phyloP scores from a whole-genome alignment of 140 eudicot genomes.

The Oenanthe javanica region DNA sequence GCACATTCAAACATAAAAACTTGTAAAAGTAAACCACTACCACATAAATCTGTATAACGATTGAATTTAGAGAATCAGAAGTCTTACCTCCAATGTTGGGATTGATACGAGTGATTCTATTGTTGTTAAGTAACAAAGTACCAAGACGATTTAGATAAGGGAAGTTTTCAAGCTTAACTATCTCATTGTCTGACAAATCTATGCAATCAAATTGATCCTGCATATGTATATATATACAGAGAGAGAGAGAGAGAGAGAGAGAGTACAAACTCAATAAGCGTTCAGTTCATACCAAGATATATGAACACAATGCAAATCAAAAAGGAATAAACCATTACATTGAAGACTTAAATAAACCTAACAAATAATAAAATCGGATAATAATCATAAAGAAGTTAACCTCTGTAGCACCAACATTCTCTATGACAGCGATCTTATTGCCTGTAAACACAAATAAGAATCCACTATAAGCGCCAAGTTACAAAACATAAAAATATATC shows the following conservation, averaged over 20 bases:
- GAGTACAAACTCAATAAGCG: conserved; percentile 32
- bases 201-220: conserved; percentile 98
- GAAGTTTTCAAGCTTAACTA: conserved; percentile 91
- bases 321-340: neutral
- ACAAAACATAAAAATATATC: neutral
- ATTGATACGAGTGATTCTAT: conserved; percentile 86
- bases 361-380: neutral
- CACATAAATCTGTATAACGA: neutral
- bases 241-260: neutral
- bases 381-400: conserved; percentile 18
- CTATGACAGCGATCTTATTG: conserved; percentile 81
- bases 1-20: conserved; percentile 40
- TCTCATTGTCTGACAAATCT: conserved; percentile 95
- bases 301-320: neutral
- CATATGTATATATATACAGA: neutral
- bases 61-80: neutral
- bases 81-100: conserved; percentile 82
- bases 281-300: conserved; percentile 47
- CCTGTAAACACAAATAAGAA: conserved; percentile 49
- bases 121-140: conserved; percentile 77
- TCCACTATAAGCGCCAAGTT: neutral
- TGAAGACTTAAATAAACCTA: neutral
- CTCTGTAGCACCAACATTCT: conserved; percentile 97
- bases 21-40: conserved; percentile 20
- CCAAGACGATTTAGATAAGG: conserved; percentile 80